Conservation (phyloP, 352 stramenopile genomes). For the Phytophthora ramorum region DNA sequence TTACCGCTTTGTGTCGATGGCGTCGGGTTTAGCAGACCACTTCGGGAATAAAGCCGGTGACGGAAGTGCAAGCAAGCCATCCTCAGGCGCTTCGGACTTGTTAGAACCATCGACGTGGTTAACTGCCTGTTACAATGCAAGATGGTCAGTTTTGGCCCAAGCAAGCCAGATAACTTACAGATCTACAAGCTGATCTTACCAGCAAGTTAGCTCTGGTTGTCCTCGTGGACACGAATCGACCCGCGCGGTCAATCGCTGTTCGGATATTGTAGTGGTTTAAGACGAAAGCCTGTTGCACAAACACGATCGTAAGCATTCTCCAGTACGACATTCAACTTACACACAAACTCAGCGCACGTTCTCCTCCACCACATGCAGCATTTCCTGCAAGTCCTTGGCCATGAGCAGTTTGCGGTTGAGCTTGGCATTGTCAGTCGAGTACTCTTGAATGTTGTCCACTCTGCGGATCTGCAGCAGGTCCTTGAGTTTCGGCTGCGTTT, state of each 20-base stretch:
- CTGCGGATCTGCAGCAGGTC: conserved; percentile 66
- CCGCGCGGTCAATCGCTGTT: conserved; percentile 62
- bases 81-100: conserved; percentile 73
- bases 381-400: conserved; percentile 61
- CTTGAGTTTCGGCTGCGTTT: conserved; percentile 75
- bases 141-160: neutral
- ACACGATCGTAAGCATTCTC: conserved; percentile 5
- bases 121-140: conserved; percentile 16
- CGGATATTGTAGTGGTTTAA: conserved; percentile 76
- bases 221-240: conserved; percentile 39
- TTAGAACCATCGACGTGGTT: conserved; percentile 18
- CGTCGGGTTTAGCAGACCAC: conserved; percentile 41
- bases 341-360: conserved; percentile 42
- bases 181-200: conserved; percentile 25
- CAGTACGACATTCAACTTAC: neutral
- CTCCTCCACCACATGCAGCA: conserved; percentile 69
- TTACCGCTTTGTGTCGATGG: conserved; percentile 57
- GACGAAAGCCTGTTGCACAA: conserved; percentile 35
- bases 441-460: conserved; percentile 69
- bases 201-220: conserved; percentile 37
- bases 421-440: conserved; percentile 50
- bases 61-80: conserved; percentile 60
- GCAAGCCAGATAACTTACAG: neutral
- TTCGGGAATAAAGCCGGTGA: conserved; percentile 44
- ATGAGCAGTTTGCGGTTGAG: conserved; percentile 75